Percentiles rank a stretch among this genome's conserved stretches.
Conservation (phyloP, 1,139 yeast species). For the Pichia sp. region DNA sequence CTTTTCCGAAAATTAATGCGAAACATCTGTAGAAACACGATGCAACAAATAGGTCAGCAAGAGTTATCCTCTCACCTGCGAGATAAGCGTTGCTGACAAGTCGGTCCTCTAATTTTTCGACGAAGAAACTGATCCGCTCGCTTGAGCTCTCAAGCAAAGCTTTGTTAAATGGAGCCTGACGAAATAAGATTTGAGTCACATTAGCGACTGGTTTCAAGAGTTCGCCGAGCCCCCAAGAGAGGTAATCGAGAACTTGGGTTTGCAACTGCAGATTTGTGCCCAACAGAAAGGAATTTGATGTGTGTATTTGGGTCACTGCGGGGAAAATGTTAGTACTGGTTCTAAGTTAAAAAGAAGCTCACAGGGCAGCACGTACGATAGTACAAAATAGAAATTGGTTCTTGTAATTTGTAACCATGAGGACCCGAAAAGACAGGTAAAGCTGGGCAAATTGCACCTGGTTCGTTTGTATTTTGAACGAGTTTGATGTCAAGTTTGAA, state of each 20-base stretch:
- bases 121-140: conserved; percentile 34
- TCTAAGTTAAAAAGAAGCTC: neutral
- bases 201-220: conserved; percentile 43
- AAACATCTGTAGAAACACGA: conserved; percentile 61
- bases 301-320: conserved; percentile 35
- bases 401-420: neutral
- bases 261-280: conserved; percentile 56
- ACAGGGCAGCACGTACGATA: neutral
- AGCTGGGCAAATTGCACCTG: neutral
- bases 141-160: conserved; percentile 58
- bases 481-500: neutral
- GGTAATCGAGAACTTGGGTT: conserved; percentile 73
- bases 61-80: conserved; percentile 83
- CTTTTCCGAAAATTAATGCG: conserved; percentile 61
- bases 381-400: neutral
- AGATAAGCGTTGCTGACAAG: conserved; percentile 76
- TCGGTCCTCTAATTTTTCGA: conserved; percentile 52
- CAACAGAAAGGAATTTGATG: conserved; percentile 34
- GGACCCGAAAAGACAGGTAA: neutral
- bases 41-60: conserved; percentile 78
- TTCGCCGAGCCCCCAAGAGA: conserved; percentile 74
- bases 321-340: neutral
- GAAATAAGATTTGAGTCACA: conserved; percentile 43
- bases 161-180: conserved; percentile 71
- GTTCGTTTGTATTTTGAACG: neutral